Conservation (phyloP, 805 yeast species). For the Novakomyces olei region DNA sequence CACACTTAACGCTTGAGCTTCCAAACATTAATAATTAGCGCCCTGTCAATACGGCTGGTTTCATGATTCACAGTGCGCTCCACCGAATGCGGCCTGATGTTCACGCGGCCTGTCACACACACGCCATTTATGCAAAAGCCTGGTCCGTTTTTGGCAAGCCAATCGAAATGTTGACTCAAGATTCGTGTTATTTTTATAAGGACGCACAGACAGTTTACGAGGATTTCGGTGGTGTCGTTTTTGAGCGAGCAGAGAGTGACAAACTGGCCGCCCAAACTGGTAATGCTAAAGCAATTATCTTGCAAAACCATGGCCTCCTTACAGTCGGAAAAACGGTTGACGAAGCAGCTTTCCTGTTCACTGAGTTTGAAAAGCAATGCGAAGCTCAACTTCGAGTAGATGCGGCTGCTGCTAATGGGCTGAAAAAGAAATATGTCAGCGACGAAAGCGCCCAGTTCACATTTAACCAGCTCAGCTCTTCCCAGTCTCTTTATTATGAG, state of each 20-base stretch:
- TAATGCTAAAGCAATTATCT: slow-evolving; percentile 30
- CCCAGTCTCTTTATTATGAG: too few relatives aligned
- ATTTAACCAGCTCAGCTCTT: too few relatives aligned
- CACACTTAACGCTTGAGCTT: too few relatives aligned
- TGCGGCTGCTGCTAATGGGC: slow-evolving; percentile 24
- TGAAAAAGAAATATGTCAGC: too few relatives aligned
- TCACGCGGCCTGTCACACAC: neutral
- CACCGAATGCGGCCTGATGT: neutral
- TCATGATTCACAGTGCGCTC: neutral
- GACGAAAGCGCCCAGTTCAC: too few relatives aligned
- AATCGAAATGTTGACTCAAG: slow-evolving; percentile 41
- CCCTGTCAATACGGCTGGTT: neutral
- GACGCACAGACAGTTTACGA: slow-evolving; percentile 42
- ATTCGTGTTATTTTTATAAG: slow-evolving; percentile 44
- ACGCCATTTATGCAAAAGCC: neutral
- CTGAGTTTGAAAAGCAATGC: slow-evolving; percentile 41
- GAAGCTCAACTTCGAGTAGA: slow-evolving; percentile 45
- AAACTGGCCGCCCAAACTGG: slow-evolving; percentile 42
- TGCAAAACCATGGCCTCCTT: slow-evolving; percentile 52
- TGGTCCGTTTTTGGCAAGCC: neutral
- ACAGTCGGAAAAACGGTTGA: slow-evolving; percentile 52
- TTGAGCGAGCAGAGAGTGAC: slow-evolving; percentile 40
- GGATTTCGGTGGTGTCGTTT: slow-evolving; percentile 61
- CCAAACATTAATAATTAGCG: too few relatives aligned
- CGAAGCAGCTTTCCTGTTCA: slow-evolving; percentile 48